Evolutionary conservation across 208 protist genomes (phyloP).

Genomic region (Crithidia thermophila): DNA sequence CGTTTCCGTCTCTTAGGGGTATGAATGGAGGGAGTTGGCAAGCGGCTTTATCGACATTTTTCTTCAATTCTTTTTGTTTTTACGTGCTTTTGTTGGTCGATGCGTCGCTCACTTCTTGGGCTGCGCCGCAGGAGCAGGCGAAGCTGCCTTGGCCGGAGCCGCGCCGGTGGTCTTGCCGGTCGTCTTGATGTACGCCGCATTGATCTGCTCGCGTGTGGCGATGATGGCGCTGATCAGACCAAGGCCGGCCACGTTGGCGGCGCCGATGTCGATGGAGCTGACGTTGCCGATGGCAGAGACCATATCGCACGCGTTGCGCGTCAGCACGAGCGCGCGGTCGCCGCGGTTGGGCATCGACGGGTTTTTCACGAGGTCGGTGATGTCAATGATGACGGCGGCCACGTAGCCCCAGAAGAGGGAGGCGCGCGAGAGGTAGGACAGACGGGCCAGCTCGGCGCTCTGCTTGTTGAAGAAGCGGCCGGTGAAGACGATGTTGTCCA

Average conservation of each 20-base stretch:
- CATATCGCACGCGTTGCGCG: conserved; percentile 77
- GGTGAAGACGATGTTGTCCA: conserved; percentile 82
- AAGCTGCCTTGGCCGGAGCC: not conserved
- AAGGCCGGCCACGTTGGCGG: conserved; percentile 40
- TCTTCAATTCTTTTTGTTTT: no score
- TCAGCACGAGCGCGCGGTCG: conserved; percentile 47
- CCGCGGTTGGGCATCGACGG: conserved; percentile 35
- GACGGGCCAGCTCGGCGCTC: conserved; percentile 26
- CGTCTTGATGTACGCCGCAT: conserved; percentile 30
- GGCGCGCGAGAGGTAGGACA: conserved; percentile 46
- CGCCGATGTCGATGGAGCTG: conserved; percentile 46
- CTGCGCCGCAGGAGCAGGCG: not conserved
- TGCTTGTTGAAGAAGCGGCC: conserved; percentile 48
- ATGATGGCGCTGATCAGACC: conserved; percentile 72
- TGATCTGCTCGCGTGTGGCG: conserved; percentile 58
- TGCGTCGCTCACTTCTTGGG: conserved; percentile 11
- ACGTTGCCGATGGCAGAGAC: conserved; percentile 65
- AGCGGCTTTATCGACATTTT: no score
- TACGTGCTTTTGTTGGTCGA: not conserved
- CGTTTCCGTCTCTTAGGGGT: no score
- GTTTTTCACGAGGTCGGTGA: conserved; percentile 61
- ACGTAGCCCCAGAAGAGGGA: conserved; percentile 77
- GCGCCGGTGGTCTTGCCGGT: conserved; percentile 14
- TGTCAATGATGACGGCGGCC: conserved; percentile 51
- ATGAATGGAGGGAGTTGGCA: no score